Evolutionary conservation across 768 basidiomycete genomes (phyloP).

Genomic region (Boletus sensibilis): DNA sequence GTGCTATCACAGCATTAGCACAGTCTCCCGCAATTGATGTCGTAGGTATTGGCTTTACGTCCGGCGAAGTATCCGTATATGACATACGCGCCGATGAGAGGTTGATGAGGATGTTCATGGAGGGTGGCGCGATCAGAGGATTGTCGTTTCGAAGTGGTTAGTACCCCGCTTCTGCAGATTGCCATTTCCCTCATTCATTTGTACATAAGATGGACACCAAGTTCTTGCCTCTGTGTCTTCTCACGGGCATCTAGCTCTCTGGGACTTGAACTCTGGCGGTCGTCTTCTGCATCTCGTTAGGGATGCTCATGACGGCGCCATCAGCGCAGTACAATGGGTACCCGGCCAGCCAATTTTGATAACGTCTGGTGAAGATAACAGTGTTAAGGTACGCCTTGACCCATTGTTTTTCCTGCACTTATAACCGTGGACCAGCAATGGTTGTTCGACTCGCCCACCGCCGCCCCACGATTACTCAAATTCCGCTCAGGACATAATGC

Average conservation of each 20-base stretch:
- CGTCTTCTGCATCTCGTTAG: slow-evolving; percentile 80
- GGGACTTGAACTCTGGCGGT: slow-evolving; percentile 86
- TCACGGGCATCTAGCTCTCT: slow-evolving; percentile 84
- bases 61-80: slow-evolving; percentile 84
- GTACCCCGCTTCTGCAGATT: slow-evolving; percentile 21
- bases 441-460: slow-evolving; percentile 90
- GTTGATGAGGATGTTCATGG: slow-evolving; percentile 87
- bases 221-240: slow-evolving; percentile 87
- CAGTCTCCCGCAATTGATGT: slow-evolving; percentile 98
- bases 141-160: slow-evolving; percentile 85
- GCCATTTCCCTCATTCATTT: slow-evolving; percentile 1
- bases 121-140: slow-evolving; percentile 73
- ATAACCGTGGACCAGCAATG: slow-evolving; percentile 71
- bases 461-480: slow-evolving; percentile 85
- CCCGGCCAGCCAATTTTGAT: slow-evolving; percentile 89
- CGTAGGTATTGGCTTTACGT: slow-evolving; percentile 86
- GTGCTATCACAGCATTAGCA: slow-evolving; percentile 71
- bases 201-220: slow-evolving; percentile 71
- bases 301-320: slow-evolving; percentile 85
- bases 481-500: slow-evolving; percentile 89
- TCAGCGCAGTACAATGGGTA: slow-evolving; percentile 87
- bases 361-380: slow-evolving; percentile 91
- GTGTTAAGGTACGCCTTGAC: slow-evolving; percentile 69
- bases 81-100: slow-evolving; percentile 90
- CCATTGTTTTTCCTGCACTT: neutral